Evolutionary conservation across 176 grass and related monocot genomes (phyloP).

Genomic region (Hsuehochloa calcarea): DNA sequence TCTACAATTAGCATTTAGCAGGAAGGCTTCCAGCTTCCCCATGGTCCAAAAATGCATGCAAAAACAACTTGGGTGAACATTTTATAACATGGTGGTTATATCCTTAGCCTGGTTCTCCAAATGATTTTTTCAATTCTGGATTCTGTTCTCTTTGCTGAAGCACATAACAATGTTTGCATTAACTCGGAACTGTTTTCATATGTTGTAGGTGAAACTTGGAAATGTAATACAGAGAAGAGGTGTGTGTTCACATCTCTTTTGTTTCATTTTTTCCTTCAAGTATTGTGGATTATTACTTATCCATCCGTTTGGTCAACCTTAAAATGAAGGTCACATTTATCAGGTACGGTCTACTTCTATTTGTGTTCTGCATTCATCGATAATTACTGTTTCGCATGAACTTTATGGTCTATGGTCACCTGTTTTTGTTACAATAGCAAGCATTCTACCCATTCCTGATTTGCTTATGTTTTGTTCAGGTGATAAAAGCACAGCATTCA

Average conservation of each 20-base stretch:
- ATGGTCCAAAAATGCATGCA: neutral
- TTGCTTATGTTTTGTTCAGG: slow-evolving; percentile 37
- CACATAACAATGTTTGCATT: neutral
- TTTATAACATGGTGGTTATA: neutral
- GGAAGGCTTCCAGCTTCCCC: neutral
- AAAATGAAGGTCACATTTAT: slow-evolving; percentile 74
- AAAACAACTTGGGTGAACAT: neutral
- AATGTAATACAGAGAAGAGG: slow-evolving; percentile 80
- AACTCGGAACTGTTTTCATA: slow-evolving; percentile 16
- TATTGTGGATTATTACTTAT: slow-evolving; percentile 29
- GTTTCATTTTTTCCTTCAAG: slow-evolving; percentile 33
- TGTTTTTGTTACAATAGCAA: neutral
- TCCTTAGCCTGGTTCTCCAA: neutral
- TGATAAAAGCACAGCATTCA: slow-evolving; percentile 78
- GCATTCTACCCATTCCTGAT: neutral
- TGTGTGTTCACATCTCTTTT: slow-evolving; percentile 43
- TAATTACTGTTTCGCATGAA: neutral
- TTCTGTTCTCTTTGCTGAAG: neutral
- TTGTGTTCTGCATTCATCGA: neutral
- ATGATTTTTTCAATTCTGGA: neutral
- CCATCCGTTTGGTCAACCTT: slow-evolving; percentile 31
- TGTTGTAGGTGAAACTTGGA: slow-evolving; percentile 74
- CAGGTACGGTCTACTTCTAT: slow-evolving; percentile 41
- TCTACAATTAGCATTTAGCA: neutral
- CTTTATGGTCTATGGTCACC: neutral